Evolutionary conservation across 2,329 filamentous ascomycete genomes (phyloP).

Genomic region (Paramyrothecium sp.): DNA sequence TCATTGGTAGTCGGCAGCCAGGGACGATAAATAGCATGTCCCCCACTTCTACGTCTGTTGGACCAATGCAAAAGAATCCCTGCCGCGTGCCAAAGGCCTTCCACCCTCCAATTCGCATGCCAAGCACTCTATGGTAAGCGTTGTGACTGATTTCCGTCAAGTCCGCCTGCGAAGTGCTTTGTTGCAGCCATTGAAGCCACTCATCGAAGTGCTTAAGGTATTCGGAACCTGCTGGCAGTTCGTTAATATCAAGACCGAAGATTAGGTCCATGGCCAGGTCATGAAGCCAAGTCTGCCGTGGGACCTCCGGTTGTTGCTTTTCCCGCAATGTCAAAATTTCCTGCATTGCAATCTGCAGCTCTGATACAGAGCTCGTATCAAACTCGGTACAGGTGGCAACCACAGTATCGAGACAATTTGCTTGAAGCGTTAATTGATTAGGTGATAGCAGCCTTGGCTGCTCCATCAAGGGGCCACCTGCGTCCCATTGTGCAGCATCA

Average conservation of each 20-base stretch:
- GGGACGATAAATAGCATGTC: not conserved
- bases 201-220: not conserved
- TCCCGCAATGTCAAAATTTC: not conserved
- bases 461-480: not conserved
- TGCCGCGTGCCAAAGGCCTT: not conserved
- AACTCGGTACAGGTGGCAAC: too few relatives aligned
- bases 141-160: not conserved
- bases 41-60: not conserved
- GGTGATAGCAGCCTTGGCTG: too few relatives aligned
- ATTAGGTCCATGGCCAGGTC: not conserved
- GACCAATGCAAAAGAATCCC: not conserved
- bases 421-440: too few relatives aligned
- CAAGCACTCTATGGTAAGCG: not conserved
- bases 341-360: not conserved
- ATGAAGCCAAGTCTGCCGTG: not conserved
- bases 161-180: not conserved
- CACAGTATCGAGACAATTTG: too few relatives aligned
- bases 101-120: not conserved
- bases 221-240: not conserved
- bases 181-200: not conserved
- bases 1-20: not conserved
- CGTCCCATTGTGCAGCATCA: not conserved
- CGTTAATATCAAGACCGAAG: not conserved
- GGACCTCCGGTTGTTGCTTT: not conserved
- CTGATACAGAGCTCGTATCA: too few relatives aligned